phyloP scores from a whole-genome alignment of 75 land plant species.

The Selaginella tamariscina region DNA sequence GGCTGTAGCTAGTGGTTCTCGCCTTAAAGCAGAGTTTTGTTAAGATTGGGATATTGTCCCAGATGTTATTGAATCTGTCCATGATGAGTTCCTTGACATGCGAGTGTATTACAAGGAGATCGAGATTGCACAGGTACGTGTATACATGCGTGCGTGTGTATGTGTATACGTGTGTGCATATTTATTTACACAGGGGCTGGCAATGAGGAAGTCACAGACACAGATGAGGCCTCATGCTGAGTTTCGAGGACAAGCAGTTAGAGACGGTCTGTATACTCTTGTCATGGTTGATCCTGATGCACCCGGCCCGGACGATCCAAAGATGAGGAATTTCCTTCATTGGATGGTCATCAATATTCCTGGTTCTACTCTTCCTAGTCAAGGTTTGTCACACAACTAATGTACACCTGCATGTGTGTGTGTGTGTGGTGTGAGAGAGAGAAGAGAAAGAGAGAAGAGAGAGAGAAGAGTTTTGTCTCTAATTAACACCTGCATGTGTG shows the following conservation, averaged over 20 bases:
- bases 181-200: conserved; percentile 16
- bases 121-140: conserved; percentile 20
- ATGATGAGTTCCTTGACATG: conserved; percentile 5
- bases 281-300: conserved; percentile 28
- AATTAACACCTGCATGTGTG: conserved; percentile 2
- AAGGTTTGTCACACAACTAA: too few relatives aligned
- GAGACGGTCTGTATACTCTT: conserved; percentile 6
- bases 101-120: conserved; percentile 22
- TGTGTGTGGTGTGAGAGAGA: too few relatives aligned
- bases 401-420: too few relatives aligned
- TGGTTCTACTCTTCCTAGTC: conserved; percentile 14
- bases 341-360: conserved; percentile 25
- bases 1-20: too few relatives aligned
- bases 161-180: too few relatives aligned
- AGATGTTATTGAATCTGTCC: conserved; percentile 10
- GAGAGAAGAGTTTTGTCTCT: neutral
- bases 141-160: too few relatives aligned
- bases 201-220: conserved; percentile 18
- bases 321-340: conserved; percentile 12
- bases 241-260: conserved; percentile 15
- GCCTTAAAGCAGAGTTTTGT: too few relatives aligned
- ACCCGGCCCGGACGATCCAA: conserved; percentile 13
- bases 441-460: neutral
- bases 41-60: too few relatives aligned
- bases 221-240: conserved; percentile 17